phyloP scores from a whole-genome alignment of 2,329 filamentous ascomycete species.

The Ceratocystis smalleyi region DNA sequence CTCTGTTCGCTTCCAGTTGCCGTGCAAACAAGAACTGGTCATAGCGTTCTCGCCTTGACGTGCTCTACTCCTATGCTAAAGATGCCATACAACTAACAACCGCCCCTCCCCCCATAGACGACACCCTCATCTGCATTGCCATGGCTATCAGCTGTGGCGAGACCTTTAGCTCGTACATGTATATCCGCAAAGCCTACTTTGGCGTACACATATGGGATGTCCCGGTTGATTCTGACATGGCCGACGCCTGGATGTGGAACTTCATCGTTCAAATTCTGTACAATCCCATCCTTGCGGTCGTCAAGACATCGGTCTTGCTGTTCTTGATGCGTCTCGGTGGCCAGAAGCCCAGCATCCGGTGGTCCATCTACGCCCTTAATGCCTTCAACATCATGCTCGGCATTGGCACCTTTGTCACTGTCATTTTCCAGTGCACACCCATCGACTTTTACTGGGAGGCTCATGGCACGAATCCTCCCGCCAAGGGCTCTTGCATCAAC shows the following conservation, averaged over 20 bases:
- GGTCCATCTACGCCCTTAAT: constrained; percentile 23
- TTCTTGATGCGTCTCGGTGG: constrained; percentile 30
- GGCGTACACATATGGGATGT: constrained; percentile 21
- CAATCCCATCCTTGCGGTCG: constrained; percentile 31
- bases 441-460: constrained; percentile 24
- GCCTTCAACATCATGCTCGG: constrained; percentile 25
- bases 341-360: constrained; percentile 24
- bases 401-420: constrained; percentile 26
- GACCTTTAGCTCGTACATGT: constrained; percentile 18
- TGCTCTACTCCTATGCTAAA: not conserved
- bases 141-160: constrained; percentile 17
- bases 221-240: constrained; percentile 11
- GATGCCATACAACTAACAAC: not conserved
- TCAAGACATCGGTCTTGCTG: constrained; percentile 32
- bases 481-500: constrained; percentile 24
- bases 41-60: not conserved
- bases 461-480: constrained; percentile 8
- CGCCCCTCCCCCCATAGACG: constrained; percentile 18
- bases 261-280: constrained; percentile 28
- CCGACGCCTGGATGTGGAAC: constrained; percentile 23
- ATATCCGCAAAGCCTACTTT: constrained; percentile 23
- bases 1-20: not conserved
- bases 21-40: not conserved
- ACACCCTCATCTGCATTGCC: constrained; percentile 21
- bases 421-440: constrained; percentile 28